These are phyloP conservation scores for Lodderomyces margitis DNA, from an alignment of 1,139 yeast genomes.

Conservation along the genomic window DNA sequence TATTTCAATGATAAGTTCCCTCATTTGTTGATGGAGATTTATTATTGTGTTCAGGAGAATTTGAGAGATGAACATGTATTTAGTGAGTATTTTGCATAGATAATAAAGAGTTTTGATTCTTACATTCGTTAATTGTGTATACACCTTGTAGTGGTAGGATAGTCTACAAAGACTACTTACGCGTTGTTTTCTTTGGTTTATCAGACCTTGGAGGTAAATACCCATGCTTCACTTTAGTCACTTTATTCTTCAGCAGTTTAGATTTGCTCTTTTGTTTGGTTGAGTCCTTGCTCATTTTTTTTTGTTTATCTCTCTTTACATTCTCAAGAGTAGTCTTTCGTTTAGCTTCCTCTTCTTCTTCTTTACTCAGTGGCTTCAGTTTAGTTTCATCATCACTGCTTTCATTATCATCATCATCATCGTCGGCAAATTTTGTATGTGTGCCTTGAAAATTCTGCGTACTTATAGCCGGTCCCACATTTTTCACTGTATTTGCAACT, in stretches of 20 bases:
- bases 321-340: constrained; percentile 1
- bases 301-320: constrained; percentile 7
- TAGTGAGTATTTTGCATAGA: constrained; percentile 11
- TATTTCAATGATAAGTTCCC: constrained; percentile 81
- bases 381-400: constrained; percentile 1
- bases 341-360: constrained; percentile 3
- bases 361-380: neutral
- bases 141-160: neutral
- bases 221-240: constrained; percentile 4
- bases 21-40: constrained; percentile 69
- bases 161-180: neutral
- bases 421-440: constrained; percentile 51
- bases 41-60: constrained; percentile 58
- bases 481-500: constrained; percentile 30
- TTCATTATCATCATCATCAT: constrained; percentile 11
- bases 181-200: neutral
- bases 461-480: constrained; percentile 56
- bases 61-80: constrained; percentile 63
- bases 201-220: neutral
- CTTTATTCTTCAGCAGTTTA: neutral
- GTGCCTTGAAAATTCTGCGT: constrained; percentile 54
- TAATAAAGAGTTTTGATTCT: no score
- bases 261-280: neutral
- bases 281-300: neutral
- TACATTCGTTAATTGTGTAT: no score